phyloP scores from a whole-genome alignment of 2,329 filamentous ascomycete genomes.

The Rutstroemia sydowiana region DNA sequence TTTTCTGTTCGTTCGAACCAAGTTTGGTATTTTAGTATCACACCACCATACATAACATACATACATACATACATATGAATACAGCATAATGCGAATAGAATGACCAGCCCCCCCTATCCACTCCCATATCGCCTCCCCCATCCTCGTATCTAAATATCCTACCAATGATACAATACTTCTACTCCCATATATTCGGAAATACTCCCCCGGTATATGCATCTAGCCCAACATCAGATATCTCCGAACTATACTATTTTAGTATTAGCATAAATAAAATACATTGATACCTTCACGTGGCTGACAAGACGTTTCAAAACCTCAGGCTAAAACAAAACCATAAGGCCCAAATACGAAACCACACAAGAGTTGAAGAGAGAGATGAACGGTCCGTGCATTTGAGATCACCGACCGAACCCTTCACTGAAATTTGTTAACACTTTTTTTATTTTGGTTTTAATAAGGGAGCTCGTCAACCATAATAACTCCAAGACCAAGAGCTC shows the following conservation, averaged over 20 bases:
- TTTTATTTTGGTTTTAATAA: not conserved
- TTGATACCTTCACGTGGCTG: not conserved
- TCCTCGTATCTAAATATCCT: not conserved
- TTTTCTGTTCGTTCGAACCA: not conserved
- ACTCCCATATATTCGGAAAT: constrained; percentile 6
- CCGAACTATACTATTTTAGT: not conserved
- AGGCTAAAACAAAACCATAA: not conserved
- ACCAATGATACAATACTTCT: constrained; percentile 4
- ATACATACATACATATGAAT: not conserved
- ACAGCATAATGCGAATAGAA: no score
- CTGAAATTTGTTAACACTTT: not conserved
- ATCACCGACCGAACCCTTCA: not conserved
- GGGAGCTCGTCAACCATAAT: not conserved
- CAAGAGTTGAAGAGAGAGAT: no score
- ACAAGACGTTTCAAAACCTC: not conserved
- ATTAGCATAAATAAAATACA: not conserved
- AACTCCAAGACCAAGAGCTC: no score
- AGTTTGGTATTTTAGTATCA: no score
- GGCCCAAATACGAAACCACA: not conserved
- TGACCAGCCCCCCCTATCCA: no score
- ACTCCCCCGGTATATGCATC: not conserved
- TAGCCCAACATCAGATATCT: not conserved
- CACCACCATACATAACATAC: not conserved
- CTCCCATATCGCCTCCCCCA: no score
- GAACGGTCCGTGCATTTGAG: not conserved